Evolutionary conservation across 768 basidiomycete species (phyloP), one percentile per base, ranked within the genome.

Genomic region (Tricholoma bakamatsutake): DNA sequence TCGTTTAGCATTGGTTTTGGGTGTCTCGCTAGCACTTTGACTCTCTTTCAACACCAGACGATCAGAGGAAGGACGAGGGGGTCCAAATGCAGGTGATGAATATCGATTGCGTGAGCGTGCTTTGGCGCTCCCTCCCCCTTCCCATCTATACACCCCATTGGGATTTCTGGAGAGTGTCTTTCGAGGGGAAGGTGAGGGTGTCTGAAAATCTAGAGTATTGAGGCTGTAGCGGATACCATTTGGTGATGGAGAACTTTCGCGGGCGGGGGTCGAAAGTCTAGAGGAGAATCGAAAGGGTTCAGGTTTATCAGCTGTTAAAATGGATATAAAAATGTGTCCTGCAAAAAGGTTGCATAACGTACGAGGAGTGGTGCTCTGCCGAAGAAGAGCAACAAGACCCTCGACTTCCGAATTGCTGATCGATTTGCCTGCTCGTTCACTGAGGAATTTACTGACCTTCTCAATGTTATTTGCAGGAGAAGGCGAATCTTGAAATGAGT

Each of bases 81-180:
- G 74, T 4, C 84, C 81, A 64, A 91, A 90, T 4, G 83, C 85
- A 46, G 88, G 87, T 8, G 88, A 88, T 51, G 81, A 78, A 64
- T 83, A 88, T 42, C 87, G 83, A 66, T 88, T 90, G 47, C 80
- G 80, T 52, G 69, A 64, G 35, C 66, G 73, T 21, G 62, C 53
- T 61, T 79, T 83, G 11, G 89, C 82, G 61, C 86, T 89, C 42
- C 88, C 88, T 31, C 75, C 85, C n/a, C 89, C 90, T 60, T 84
- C 79, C 85, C 85, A 90, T 48, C 77, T 76, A 68, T 87, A 87
- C 33, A 71, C 64, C 18, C 89, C 89, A 64, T 91, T 92, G 0
- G 89, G 89, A 62, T 92, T 92, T 64, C 73, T 81, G 18, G 76
- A 65, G 6, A 91, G 71, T 9, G 77, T 83, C 64, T 78, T 83